phyloP scores from a whole-genome alignment of 164 flowering plant species.

The Taxillus chinensis region DNA sequence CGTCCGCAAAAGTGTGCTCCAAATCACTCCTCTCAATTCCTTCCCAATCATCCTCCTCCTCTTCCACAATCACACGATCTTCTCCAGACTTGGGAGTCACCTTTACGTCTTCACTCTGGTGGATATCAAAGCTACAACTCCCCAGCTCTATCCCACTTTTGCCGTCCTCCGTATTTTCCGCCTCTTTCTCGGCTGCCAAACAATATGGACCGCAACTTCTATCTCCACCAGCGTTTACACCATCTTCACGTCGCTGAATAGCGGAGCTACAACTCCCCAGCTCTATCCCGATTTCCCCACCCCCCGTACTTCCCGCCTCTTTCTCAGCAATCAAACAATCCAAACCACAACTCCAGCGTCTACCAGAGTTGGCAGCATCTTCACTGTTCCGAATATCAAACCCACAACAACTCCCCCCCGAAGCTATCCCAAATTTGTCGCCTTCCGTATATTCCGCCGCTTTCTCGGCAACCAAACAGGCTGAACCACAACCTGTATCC shows the following conservation, averaged over 20 bases:
- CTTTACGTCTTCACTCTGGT: not conserved
- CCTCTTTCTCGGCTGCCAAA: not conserved
- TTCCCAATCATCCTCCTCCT: slow-evolving; percentile 74
- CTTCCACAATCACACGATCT: not conserved
- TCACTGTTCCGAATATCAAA: not conserved
- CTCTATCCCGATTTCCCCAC: slow-evolving; percentile 7
- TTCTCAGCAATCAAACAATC: slow-evolving; percentile 1
- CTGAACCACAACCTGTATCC: too few relatives aligned
- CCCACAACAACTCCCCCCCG: not conserved
- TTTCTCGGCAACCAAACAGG: not conserved
- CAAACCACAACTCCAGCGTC: not conserved
- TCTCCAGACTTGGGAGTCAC: not conserved
- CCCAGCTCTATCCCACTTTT: slow-evolving; percentile 14
- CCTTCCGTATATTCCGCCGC: not conserved
- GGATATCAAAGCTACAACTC: not conserved
- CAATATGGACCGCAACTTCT: too few relatives aligned
- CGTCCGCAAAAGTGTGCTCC: slow-evolving; percentile 46
- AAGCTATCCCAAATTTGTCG: not conserved
- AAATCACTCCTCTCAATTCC: slow-evolving; percentile 79
- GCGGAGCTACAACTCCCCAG: slow-evolving; percentile 5
- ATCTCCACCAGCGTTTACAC: not conserved
- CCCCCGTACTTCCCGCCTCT: slow-evolving; percentile 7
- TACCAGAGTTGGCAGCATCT: not conserved
- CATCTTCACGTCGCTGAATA: not conserved
- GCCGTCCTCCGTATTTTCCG: slow-evolving; percentile 4